These are phyloP conservation scores for Penicillium nordicum DNA, from an alignment of 2,329 filamentous ascomycete genomes.

Conservation along the genomic window DNA sequence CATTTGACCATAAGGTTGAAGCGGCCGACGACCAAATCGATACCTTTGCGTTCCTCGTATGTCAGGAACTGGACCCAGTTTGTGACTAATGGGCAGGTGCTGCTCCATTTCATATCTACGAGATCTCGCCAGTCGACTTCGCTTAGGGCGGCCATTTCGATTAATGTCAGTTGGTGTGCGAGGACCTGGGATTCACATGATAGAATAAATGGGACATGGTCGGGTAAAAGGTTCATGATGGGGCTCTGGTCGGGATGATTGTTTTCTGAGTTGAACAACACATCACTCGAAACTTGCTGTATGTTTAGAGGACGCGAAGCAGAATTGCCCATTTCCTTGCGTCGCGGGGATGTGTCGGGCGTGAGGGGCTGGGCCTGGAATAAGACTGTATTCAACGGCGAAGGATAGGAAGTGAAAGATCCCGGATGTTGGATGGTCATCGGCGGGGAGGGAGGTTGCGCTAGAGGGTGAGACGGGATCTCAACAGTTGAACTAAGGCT, in stretches of 20 bases:
- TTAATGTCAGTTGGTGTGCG: constrained; percentile 62
- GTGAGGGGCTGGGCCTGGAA: constrained; percentile 40
- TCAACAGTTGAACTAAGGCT: constrained; percentile 37
- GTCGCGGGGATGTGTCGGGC: constrained; percentile 43
- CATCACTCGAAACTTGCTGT: constrained; percentile 32
- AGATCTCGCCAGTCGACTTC: constrained; percentile 66
- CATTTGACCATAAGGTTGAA: constrained; percentile 67
- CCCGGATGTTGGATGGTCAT: constrained; percentile 42
- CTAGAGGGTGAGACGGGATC: constrained; percentile 45
- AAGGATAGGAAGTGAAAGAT: constrained; percentile 33
- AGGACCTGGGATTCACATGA: constrained; percentile 59
- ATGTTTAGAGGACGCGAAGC: constrained; percentile 22
- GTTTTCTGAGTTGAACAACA: constrained; percentile 34
- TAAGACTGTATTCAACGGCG: constrained; percentile 31
- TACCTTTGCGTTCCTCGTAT: constrained; percentile 53
- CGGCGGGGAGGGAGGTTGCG: constrained; percentile 47
- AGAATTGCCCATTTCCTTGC: constrained; percentile 16
- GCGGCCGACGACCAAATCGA: constrained; percentile 63
- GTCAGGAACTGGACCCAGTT: constrained; percentile 63
- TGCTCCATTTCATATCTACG: constrained; percentile 62
- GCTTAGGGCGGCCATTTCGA: constrained; percentile 63
- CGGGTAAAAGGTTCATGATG: constrained; percentile 17
- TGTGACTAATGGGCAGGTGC: constrained; percentile 48
- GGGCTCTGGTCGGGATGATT: constrained; percentile 15
- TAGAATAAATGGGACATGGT: constrained; percentile 62